Evolutionary conservation across 1,284 basidiomycete species (phyloP).

Genomic region (Chalciporus piperatoides): DNA sequence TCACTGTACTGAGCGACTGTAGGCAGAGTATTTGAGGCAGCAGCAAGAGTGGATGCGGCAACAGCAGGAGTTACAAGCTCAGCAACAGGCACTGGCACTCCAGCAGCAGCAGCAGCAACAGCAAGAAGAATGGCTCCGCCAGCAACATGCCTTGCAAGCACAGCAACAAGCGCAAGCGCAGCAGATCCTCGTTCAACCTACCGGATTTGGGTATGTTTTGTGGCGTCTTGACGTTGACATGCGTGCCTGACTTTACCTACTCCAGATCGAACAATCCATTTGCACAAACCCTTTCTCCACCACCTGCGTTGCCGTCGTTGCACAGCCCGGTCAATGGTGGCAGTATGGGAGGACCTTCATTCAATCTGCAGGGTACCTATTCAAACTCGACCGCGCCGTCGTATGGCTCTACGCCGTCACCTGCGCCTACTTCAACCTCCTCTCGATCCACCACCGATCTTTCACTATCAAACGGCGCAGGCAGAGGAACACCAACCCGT

Average conservation of each 20-base stretch:
- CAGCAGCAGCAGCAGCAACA: slow-evolving; percentile 54
- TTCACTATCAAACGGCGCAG: slow-evolving; percentile 24
- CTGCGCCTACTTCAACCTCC: slow-evolving; percentile 38
- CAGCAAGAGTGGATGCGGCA: slow-evolving; percentile 59
- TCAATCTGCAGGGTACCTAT: slow-evolving; percentile 65
- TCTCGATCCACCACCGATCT: slow-evolving; percentile 28
- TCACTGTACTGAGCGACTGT: slow-evolving; percentile 3
- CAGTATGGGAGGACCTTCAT: slow-evolving; percentile 37
- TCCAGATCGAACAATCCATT: slow-evolving; percentile 93
- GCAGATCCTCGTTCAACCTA: slow-evolving; percentile 60
- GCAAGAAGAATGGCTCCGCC: slow-evolving; percentile 67
- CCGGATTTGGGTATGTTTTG: slow-evolving; percentile 59
- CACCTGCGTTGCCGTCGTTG: slow-evolving; percentile 37
- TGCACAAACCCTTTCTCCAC: slow-evolving; percentile 46
- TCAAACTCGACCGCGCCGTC: slow-evolving; percentile 38
- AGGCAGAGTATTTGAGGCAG: slow-evolving; percentile 71
- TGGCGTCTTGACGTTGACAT: background rate
- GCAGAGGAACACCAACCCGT: slow-evolving; percentile 33
- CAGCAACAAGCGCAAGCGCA: slow-evolving; percentile 55
- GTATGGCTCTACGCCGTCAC: slow-evolving; percentile 36
- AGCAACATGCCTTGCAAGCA: slow-evolving; percentile 58
- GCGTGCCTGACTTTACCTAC: slow-evolving; percentile 1
- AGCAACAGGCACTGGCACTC: slow-evolving; percentile 42
- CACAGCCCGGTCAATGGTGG: slow-evolving; percentile 34
- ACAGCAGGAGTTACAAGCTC: slow-evolving; percentile 44